Evolutionary conservation across 768 basidiomycete species (phyloP).

Genomic region (Trametes villosa): DNA sequence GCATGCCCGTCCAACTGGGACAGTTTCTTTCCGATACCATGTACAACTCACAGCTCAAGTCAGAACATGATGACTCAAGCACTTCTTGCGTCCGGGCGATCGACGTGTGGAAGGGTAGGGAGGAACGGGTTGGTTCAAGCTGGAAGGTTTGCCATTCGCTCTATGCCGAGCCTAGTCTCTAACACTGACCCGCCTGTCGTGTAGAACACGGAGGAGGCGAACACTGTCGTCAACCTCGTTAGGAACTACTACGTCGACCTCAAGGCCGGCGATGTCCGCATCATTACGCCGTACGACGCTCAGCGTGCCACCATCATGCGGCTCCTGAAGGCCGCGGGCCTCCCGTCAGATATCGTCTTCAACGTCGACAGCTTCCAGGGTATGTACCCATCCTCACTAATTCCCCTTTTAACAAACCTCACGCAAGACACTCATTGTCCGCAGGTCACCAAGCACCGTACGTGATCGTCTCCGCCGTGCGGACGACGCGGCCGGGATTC

Average conservation of each 20-base stretch:
- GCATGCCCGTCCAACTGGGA: constrained; percentile 39
- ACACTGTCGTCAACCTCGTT: constrained; percentile 47
- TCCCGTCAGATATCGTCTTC: constrained; percentile 49
- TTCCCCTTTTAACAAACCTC: background rate
- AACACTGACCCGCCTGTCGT: background rate
- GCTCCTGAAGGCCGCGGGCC: constrained; percentile 37
- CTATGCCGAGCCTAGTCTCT: too few species aligned
- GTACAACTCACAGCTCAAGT: constrained; percentile 33
- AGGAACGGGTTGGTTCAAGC: constrained; percentile 44
- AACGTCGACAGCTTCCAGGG: constrained; percentile 64
- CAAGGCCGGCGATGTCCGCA: constrained; percentile 42
- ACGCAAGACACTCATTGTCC: background rate
- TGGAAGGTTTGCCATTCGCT: constrained; percentile 48
- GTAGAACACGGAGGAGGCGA: constrained; percentile 49
- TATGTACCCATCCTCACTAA: constrained; percentile 22
- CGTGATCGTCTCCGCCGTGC: constrained; percentile 53
- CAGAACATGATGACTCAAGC: constrained; percentile 20
- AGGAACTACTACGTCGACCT: constrained; percentile 41
- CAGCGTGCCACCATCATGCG: constrained; percentile 49
- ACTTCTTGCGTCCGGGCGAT: constrained; percentile 39
- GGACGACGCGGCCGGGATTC: constrained; percentile 51
- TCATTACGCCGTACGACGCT: constrained; percentile 61
- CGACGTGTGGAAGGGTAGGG: constrained; percentile 45
- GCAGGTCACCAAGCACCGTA: constrained; percentile 57
- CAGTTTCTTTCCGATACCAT: constrained; percentile 39